Base-by-base conservation (phyloP, 2,329 filamentous ascomycete species). In the Trichoderma semiorbis region DNA sequence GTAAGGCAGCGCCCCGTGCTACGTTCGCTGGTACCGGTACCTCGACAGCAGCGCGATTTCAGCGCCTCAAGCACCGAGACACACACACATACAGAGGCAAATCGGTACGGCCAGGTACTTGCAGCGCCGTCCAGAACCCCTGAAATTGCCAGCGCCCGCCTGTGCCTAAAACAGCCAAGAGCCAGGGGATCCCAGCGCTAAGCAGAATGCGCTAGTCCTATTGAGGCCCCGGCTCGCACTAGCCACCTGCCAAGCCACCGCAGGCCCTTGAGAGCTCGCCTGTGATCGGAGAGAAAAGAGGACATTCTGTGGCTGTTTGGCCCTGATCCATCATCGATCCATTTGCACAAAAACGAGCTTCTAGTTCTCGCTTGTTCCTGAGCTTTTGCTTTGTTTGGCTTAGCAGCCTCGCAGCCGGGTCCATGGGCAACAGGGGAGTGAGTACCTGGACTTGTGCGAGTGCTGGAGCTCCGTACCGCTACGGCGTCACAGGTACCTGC, bases 301-400 rank as follows among this genome's bases (percentile, higher is more conserved):
- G 14, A 11, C 30, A 7, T 57, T 57, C 18, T 39, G 64, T 67
- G 50, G 50, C 65, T 60, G 58, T 43, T 68, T 47, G 53, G 26
- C 34, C 64, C 50, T 60, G 65, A 47, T 58, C 32, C 65, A 68
- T 26, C 53, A 60, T 68, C 53, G 65, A 60, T 68, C 65, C 34
- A 32, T 39, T 39, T 57, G 36, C n/a, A 32, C 65, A 43, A 68
- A 60, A 24, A n/a, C 57, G 34, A 36, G 39, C 39, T 34, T 57
- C n/a, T 57, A 39, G 12, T 12, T 60, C 36, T 60, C 53, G 65
- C 65, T 60, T 60, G 65, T 60, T 60, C 53, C 65, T 68, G 55
- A 34, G 28, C 14, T 26, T 57, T 67, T 34, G 1, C 63, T 60
- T 26, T 47, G 18, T 68, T 28, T 21, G 55, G 65, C 34, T 60